Base-by-base conservation (phyloP, 2,329 filamentous ascomycete genomes). In the Aspergillus tanneri region DNA sequence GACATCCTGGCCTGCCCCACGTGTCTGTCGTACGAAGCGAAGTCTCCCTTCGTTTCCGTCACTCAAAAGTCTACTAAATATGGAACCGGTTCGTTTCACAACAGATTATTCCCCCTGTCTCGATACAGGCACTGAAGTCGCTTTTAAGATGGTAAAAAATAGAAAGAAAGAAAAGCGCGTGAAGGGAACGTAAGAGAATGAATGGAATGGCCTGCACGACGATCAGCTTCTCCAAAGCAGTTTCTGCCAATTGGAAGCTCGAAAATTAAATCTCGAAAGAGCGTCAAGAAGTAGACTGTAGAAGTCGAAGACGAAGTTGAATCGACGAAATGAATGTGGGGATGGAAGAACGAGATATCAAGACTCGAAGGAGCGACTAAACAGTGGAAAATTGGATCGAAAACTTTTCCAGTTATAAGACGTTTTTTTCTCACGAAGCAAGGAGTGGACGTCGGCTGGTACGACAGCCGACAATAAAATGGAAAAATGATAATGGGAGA, bases 391-490 rank as follows among this genome's bases (percentile, higher is more conserved):
- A 39, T 24, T 18, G 14, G 30, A 34, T 34, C 16, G 11, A 16
- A 10, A 12, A 18, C 10, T 12, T 16, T 32, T 9, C 19, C 12
- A n/a, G 11, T 22, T 16, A 38, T 5, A 35, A 36, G 3, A n/a
- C n/a, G 19, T 42, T 23, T 5, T 23, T 34, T 44, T 49, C 34
- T 34, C 25, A 28, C 43, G 43, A 41, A 49, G 21, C 50, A 60
- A 60, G 49, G 58, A 60, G 53, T 21, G 58, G 58, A 59, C 52
- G 55, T 60, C 56, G 53, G 46, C 52, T 49, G 58, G 42, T 37
- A 47, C 25, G 36, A 25, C 24, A 54, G 52, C 49, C 45, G 53
- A 60, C 56, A 49, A 49, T 25, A 27, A 37, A 23, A 28, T 32
- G 21, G 5, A 46, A 49, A 32, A 38, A 25, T 34, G 47, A 47